A percentile compares a stretch with the other conserved stretches of the same genome.
Conservation (phyloP, 257 asterid species). For the Apocynum venetum region DNA sequence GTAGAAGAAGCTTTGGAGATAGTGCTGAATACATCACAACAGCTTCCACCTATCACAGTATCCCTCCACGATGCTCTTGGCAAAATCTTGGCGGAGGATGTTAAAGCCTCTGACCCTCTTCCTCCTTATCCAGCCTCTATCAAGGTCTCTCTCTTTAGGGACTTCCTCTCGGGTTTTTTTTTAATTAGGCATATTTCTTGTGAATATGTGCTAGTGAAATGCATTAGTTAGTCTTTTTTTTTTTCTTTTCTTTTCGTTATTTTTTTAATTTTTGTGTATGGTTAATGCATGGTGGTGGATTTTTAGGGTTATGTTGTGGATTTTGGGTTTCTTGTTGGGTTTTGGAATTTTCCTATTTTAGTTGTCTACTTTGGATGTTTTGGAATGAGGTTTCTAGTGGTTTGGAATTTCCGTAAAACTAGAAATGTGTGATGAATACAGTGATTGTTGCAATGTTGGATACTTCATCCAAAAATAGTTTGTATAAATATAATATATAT, state of each 20-base stretch:
- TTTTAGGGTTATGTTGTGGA: slow-evolving; percentile 2
- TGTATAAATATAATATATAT: background rate
- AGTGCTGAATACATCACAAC: slow-evolving; percentile 54
- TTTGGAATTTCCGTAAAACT: background rate
- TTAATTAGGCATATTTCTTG: background rate
- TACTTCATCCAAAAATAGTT: background rate
- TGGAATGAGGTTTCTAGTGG: background rate
- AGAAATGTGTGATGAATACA: background rate
- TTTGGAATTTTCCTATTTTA: slow-evolving; percentile 6
- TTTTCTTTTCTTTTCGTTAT: too few relatives aligned
- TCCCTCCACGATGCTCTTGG: slow-evolving; percentile 60
- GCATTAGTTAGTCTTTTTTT: background rate
- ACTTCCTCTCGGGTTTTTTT: too few relatives aligned
- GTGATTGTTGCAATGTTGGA: background rate
- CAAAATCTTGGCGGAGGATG: slow-evolving; percentile 76
- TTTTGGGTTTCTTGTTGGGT: slow-evolving; percentile 9
- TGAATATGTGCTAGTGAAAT: background rate
- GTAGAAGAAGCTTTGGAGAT: slow-evolving; percentile 60
- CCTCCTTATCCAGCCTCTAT: slow-evolving; percentile 97
- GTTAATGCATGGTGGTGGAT: background rate
- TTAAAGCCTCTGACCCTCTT: slow-evolving; percentile 79
- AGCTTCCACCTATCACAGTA: slow-evolving; percentile 59
- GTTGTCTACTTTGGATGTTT: background rate
- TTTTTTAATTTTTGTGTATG: background rate
- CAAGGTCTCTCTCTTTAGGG: slow-evolving; percentile 41